A percentile compares a stretch with the other conserved stretches of the same genome.
These are phyloP conservation scores for Bipolaris oryzae DNA, from an alignment of 2,329 filamentous ascomycete genomes.

Conservation along the genomic window DNA sequence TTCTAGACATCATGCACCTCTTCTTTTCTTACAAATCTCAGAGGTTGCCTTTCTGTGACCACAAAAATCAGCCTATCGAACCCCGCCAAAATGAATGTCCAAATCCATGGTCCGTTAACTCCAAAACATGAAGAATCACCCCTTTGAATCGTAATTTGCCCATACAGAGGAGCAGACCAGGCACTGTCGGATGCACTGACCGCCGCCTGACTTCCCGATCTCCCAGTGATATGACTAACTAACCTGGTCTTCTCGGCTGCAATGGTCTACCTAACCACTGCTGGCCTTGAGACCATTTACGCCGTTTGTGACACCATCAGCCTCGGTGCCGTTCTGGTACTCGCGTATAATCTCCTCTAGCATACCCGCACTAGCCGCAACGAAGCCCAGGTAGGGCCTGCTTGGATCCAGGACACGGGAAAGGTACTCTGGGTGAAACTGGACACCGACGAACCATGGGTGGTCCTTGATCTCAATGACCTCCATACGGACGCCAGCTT, in stretches of 20 bases:
- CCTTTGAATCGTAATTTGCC: background rate
- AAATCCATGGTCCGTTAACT: background rate
- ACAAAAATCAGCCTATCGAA: background rate
- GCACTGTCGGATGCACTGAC: background rate
- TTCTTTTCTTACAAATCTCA: background rate
- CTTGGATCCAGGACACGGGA: constrained; percentile 75
- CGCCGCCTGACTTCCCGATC: background rate
- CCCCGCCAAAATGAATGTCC: background rate
- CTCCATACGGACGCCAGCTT: constrained; percentile 79
- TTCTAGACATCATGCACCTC: background rate
- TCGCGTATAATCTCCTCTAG: constrained; percentile 57
- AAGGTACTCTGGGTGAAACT: constrained; percentile 88
- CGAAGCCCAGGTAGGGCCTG: constrained; percentile 80
- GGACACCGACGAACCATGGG: constrained; percentile 83
- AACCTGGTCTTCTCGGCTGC: background rate
- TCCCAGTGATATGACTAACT: background rate
- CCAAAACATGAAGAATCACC: background rate
- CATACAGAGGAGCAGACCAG: background rate
- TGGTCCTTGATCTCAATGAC: constrained; percentile 82
- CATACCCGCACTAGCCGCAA: constrained; percentile 76
- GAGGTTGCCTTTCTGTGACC: background rate
- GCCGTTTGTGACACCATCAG: constrained; percentile 34
- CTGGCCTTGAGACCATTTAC: constrained; percentile 30
- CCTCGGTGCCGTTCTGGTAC: constrained; percentile 27
- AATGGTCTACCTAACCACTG: constrained; percentile 15